Conservation (phyloP, 805 yeast species). For the Kluyveromyces aestuarii region DNA sequence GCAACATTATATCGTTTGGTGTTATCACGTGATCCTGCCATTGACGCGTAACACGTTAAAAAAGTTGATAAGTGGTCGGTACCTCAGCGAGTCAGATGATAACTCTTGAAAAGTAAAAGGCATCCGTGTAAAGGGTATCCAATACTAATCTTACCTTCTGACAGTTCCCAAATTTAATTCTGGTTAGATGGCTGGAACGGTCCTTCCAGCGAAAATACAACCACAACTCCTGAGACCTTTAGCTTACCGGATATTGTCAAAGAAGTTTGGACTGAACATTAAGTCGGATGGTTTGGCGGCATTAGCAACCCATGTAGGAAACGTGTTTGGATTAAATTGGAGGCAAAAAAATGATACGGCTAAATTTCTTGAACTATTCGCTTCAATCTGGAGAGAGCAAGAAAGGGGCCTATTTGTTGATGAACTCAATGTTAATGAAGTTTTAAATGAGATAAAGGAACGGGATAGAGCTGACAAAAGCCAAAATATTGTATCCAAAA, state of each 20-base stretch:
- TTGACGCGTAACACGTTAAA: no score
- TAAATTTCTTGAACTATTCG: constrained; percentile 58
- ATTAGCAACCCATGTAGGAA: constrained; percentile 69
- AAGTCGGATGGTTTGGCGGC: constrained; percentile 74
- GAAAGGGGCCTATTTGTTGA: constrained; percentile 82
- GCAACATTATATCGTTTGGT: no score
- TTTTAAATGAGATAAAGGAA: constrained; percentile 49
- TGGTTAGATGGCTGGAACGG: constrained; percentile 15
- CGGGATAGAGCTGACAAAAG: constrained; percentile 20
- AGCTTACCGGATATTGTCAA: constrained; percentile 83
- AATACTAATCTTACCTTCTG: no score
- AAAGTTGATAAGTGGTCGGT: no score
- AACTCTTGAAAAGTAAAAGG: no score
- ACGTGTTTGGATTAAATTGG: constrained; percentile 81
- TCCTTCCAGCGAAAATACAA: constrained; percentile 66
- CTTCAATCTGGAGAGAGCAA: constrained; percentile 78
- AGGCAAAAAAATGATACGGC: constrained; percentile 29
- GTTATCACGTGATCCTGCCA: no score
- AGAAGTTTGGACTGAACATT: constrained; percentile 84
- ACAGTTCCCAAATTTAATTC: no score
- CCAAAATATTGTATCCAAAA: constrained; percentile 4
- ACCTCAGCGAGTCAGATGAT: no score
- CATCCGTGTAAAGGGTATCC: no score
- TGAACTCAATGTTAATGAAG: constrained; percentile 54
- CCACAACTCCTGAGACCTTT: constrained; percentile 83